Percentiles rank a stretch among this genome's conserved stretches.
phyloP scores from a whole-genome alignment of 805 yeast species.

The Yamadazyma sp. region DNA sequence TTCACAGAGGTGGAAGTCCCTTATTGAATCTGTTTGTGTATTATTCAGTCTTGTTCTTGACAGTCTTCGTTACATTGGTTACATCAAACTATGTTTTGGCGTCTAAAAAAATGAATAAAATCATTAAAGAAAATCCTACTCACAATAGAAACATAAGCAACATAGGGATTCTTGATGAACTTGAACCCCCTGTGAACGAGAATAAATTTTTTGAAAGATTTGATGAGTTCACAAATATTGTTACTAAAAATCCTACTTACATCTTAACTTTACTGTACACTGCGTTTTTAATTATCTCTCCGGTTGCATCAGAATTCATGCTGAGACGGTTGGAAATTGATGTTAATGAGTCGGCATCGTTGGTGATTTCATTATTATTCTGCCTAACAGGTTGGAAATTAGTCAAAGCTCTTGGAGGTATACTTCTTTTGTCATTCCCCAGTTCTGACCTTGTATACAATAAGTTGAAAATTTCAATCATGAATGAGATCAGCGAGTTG shows the following conservation, averaged over 20 bases:
- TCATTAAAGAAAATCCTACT: conserved; percentile 24
- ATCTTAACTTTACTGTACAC: conserved; percentile 46
- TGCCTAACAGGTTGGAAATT: conserved; percentile 53
- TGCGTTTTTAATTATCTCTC: conserved; percentile 39
- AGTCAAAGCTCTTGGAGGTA: conserved; percentile 51
- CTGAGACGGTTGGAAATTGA: conserved; percentile 31
- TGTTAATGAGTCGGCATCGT: conserved; percentile 46
- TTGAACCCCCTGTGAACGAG: conserved; percentile 4
- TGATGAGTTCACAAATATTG: conserved; percentile 13
- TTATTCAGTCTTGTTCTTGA: conserved; percentile 24
- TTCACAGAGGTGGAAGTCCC: conserved; percentile 30
- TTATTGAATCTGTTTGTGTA: conserved; percentile 24
- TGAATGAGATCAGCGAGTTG: conserved; percentile 45
- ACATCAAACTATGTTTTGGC: conserved; percentile 37
- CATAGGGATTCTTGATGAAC: conserved; percentile 15
- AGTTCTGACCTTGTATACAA: conserved; percentile 38
- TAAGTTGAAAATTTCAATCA: conserved; percentile 39
- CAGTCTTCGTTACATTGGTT: conserved; percentile 28
- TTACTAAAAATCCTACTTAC: conserved; percentile 43
- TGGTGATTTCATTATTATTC: conserved; percentile 44
- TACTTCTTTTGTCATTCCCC: conserved; percentile 56
- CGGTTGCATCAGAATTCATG: conserved; percentile 35
- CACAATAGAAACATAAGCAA: conserved; percentile 19
- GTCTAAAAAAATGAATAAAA: conserved; percentile 32
- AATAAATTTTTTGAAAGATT: conserved; percentile 11